These are phyloP conservation scores for Geotrichum siamense DNA, from an alignment of 1,139 yeast genomes.

Conservation along the genomic window DNA sequence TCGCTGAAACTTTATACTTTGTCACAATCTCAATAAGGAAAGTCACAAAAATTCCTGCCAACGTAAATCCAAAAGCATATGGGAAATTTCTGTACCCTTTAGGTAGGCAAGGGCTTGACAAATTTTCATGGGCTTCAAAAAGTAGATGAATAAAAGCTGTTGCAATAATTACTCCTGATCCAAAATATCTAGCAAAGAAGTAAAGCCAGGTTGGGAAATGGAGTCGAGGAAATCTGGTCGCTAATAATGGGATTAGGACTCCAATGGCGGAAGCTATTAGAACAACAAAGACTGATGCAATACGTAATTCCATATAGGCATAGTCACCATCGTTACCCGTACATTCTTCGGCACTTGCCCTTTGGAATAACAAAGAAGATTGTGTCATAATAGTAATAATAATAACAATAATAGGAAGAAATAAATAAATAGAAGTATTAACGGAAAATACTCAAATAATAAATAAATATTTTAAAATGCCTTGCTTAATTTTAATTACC, in stretches of 20 bases:
- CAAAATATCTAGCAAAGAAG: slow-evolving; percentile 72
- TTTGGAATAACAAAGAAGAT: too few relatives aligned
- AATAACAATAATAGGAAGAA: too few relatives aligned
- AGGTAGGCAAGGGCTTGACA: slow-evolving; percentile 49
- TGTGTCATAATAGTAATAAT: too few relatives aligned
- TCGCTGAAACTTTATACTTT: slow-evolving; percentile 17
- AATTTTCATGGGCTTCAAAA: slow-evolving; percentile 62
- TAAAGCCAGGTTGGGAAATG: slow-evolving; percentile 52
- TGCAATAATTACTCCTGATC: slow-evolving; percentile 87
- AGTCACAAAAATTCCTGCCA: slow-evolving; percentile 38
- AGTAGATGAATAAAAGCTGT: slow-evolving; percentile 82
- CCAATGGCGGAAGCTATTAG: slow-evolving; percentile 54
- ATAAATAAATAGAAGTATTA: too few relatives aligned
- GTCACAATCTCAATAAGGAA: slow-evolving; percentile 31
- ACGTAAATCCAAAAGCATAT: slow-evolving; percentile 54
- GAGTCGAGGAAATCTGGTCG: slow-evolving; percentile 25
- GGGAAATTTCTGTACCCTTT: slow-evolving; percentile 51
- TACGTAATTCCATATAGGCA: slow-evolving; percentile 53
- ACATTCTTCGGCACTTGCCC: slow-evolving; percentile 4
- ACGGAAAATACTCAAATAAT: too few relatives aligned
- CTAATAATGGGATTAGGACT: slow-evolving; percentile 36
- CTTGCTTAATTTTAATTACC: too few relatives aligned
- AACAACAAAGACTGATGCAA: slow-evolving; percentile 67
- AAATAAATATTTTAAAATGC: too few relatives aligned
- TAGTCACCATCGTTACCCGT: slow-evolving; percentile 25